Evolutionary conservation across 352 stramenopile species (phyloP).

Genomic region (Phytophthora rubi): DNA sequence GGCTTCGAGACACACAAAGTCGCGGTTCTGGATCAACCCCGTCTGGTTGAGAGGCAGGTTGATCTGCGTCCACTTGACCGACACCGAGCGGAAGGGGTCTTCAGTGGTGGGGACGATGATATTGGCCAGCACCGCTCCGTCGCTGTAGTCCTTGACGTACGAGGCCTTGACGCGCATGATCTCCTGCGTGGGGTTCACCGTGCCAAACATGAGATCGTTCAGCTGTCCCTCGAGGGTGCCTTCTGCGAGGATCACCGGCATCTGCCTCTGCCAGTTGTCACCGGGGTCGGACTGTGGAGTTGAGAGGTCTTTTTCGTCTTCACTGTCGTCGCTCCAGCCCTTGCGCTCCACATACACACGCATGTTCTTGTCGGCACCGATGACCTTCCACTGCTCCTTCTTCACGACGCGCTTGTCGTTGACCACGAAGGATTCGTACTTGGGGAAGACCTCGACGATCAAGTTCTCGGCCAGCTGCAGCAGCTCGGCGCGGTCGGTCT

Average conservation of each 20-base stretch:
- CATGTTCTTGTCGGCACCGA: constrained; percentile 35
- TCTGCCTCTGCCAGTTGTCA: constrained; percentile 29
- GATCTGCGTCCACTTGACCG: constrained; percentile 55
- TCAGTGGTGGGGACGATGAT: constrained; percentile 38
- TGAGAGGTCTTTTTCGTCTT: constrained; percentile 1
- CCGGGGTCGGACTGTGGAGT: constrained; percentile 1
- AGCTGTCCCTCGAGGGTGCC: constrained; percentile 52
- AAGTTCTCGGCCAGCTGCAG: constrained; percentile 29
- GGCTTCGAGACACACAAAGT: constrained; percentile 63
- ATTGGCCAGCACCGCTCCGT: constrained; percentile 47
- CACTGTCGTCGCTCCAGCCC: constrained; percentile 7
- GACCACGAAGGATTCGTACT: constrained; percentile 37
- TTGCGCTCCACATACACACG: constrained; percentile 39
- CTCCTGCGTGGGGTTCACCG: constrained; percentile 46
- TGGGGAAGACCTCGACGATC: constrained; percentile 37
- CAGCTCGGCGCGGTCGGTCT: constrained; percentile 23
- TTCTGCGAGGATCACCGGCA: constrained; percentile 50
- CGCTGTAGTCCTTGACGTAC: constrained; percentile 52
- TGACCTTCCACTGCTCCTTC: constrained; percentile 30
- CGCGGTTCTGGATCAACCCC: constrained; percentile 56
- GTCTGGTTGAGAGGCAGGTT: constrained; percentile 39
- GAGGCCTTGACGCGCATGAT: constrained; percentile 62
- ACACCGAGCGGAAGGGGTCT: constrained; percentile 50
- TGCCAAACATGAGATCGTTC: constrained; percentile 70
- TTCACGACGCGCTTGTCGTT: constrained; percentile 31